Conservation (phyloP, 371 early-diverging fungal species). For the Zancudomyces culisetae region DNA sequence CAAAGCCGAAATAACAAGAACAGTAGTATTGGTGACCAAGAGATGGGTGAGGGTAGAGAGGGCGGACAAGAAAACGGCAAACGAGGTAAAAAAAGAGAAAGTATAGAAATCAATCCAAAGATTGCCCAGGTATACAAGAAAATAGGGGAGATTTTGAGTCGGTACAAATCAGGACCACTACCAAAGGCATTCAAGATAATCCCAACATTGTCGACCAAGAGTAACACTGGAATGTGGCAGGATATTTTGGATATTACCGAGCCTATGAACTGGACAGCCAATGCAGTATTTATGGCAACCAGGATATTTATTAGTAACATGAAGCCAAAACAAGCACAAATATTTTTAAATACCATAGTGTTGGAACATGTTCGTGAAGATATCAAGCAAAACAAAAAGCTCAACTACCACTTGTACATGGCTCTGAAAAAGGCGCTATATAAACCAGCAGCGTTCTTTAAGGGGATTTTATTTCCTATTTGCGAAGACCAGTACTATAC, state of each 20-base stretch:
- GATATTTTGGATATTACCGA: slow-evolving; percentile 78
- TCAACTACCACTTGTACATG: slow-evolving; percentile 89
- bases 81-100: no score
- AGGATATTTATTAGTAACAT: slow-evolving; percentile 89
- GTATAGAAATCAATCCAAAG: no score
- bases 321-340: slow-evolving; percentile 77
- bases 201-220: slow-evolving; percentile 73
- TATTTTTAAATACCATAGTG: slow-evolving; percentile 66
- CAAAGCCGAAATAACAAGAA: slow-evolving; percentile 22
- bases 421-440: slow-evolving; percentile 89
- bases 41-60: background rate
- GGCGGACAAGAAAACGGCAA: background rate
- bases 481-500: slow-evolving; percentile 87
- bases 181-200: slow-evolving; percentile 98
- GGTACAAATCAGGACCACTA: slow-evolving; percentile 88
- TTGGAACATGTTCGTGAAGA: slow-evolving; percentile 85
- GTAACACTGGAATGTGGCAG: no score
- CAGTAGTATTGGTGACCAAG: background rate
- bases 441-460: slow-evolving; percentile 94
- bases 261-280: slow-evolving; percentile 88
- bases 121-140: slow-evolving; percentile 88
- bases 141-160: slow-evolving; percentile 71
- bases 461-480: slow-evolving; percentile 90
- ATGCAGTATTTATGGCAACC: slow-evolving; percentile 89
- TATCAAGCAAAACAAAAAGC: slow-evolving; percentile 82